These are phyloP conservation scores for Alternaria ventricosa DNA, from an alignment of 2,329 filamentous ascomycete species.

Conservation along the genomic window DNA sequence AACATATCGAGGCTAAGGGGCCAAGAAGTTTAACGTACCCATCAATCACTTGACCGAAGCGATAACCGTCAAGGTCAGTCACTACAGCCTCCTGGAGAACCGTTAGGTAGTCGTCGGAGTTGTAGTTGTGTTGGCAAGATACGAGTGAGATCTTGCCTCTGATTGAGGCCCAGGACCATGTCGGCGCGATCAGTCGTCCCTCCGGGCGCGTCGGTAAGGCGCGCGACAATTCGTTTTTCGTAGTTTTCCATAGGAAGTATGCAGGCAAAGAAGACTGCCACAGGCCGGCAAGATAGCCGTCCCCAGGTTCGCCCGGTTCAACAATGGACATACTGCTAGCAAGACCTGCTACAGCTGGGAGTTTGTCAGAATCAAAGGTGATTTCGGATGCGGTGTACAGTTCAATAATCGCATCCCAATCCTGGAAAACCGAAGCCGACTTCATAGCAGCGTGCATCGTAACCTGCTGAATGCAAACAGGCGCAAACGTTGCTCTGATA, in stretches of 20 bases:
- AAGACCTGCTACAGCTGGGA: constrained; percentile 10
- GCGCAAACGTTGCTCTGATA: not conserved
- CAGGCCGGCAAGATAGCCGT: constrained; percentile 14
- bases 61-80: not conserved
- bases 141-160: constrained; percentile 5
- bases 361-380: not conserved
- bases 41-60: not conserved
- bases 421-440: not conserved
- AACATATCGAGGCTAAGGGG: not conserved
- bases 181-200: constrained; percentile 7
- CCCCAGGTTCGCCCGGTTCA: not conserved
- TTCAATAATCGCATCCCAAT: constrained; percentile 9
- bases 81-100: not conserved
- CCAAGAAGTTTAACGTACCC: not conserved
- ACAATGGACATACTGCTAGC: not conserved
- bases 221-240: not conserved
- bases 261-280: constrained; percentile 10
- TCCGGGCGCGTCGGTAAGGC: not conserved
- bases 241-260: constrained; percentile 6
- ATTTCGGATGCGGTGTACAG: not conserved
- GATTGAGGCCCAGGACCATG: constrained; percentile 25
- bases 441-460: not conserved
- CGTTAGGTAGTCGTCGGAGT: not conserved
- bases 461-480: not conserved
- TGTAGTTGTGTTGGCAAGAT: constrained; percentile 4